Base-by-base conservation (phyloP, 2,329 filamentous ascomycete genomes). In the Claviceps quebecensis region DNA sequence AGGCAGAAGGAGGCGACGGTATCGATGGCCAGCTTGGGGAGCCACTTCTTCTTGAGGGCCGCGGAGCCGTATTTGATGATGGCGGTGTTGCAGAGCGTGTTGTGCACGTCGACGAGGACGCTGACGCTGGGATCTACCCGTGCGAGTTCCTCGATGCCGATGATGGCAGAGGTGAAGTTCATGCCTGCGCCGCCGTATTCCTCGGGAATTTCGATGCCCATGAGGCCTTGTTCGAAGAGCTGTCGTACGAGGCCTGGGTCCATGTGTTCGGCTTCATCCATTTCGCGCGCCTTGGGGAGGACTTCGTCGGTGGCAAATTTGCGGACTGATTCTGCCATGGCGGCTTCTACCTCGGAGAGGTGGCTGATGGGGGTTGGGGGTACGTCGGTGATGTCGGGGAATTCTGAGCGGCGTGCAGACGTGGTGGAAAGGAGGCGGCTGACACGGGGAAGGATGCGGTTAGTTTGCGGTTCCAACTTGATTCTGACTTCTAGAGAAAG, bases 221-320 rank as follows among this genome's bases (percentile, higher is more conserved):
- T 98, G 48, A 98, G 74, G 0, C 93, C 93, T 66, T 97, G 90
- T 73, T 98, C 93, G 62, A 98, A 98, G 49, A 95, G 78, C 70
- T 93, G 86, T 72, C 95, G 89, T 5, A 98, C 85, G 7, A 98
- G 70, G 1, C 77, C 67, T 0, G 87, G 83, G 67, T 97, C 93
- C 93, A 98, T 97, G 53, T 77, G 70, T 75, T 98, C 93, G 34
- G 84, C 84, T 75, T 98, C 93, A 67, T 98, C 93, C 93, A 98
- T 98, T 17, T 95, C 90, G 53, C 93, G 86, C 11, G 87, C 90
- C 67, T 89, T 91, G 51, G 93, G 93, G 49, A 90, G 80, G 58
- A 98, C 85, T 34, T 89, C 79, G 52, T 96, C 89, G 63, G 80
- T 82, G 57, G 93, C 89, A 62, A 97, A 97, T 69, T 93, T 95